These are phyloP conservation scores for Saccharomycopsis fibuligera DNA, from an alignment of 805 yeast species.

Conservation along the genomic window DNA sequence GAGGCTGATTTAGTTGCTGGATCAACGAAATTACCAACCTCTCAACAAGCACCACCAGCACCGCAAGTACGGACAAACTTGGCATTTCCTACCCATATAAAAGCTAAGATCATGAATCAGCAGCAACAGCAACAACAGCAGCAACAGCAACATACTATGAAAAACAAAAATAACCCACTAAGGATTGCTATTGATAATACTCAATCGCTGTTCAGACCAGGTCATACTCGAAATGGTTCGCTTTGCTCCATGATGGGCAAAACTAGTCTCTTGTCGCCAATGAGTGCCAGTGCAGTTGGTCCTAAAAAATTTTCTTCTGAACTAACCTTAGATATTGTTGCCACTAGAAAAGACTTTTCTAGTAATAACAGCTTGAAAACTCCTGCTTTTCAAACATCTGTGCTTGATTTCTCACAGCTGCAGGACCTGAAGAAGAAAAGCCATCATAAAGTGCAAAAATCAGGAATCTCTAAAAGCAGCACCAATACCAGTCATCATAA, in stretches of 20 bases:
- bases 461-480: not conserved
- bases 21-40: no score
- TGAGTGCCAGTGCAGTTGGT: conserved; percentile 4
- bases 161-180: not conserved
- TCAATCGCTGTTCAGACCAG: not conserved
- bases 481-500: conserved; percentile 10
- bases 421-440: conserved; percentile 1
- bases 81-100: no score
- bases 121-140: no score
- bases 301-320: conserved; percentile 10
- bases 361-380: conserved; percentile 12
- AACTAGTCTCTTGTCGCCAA: conserved; percentile 15
- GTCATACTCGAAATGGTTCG: conserved; percentile 14
- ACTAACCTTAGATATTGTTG: not conserved
- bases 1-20: no score
- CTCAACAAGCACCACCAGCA: no score
- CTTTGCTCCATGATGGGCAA: conserved; percentile 15
- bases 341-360: conserved; percentile 7
- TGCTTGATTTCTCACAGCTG: conserved; percentile 14
- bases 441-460: conserved; percentile 13
- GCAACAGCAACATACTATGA: no score
- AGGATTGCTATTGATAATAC: not conserved
- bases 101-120: no score
- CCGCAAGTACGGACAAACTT: no score
- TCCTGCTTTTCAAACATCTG: conserved; percentile 20